These are phyloP conservation scores for Ulota crispa DNA, from an alignment of 225 moss, liverwort and hornwort species.

Conservation along the genomic window DNA sequence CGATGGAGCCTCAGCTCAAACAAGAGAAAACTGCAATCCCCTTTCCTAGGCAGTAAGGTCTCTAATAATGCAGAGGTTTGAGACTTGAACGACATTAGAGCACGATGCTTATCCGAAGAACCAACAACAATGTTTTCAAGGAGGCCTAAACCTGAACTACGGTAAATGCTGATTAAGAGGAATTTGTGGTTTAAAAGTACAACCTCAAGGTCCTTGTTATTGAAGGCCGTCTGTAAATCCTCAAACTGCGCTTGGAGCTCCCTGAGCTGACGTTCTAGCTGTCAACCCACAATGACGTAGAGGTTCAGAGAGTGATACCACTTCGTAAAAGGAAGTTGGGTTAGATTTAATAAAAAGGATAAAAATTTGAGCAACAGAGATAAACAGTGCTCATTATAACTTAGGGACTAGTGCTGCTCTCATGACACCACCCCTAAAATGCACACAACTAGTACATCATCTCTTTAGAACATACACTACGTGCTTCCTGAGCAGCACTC, in stretches of 20 bases:
- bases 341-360: background rate
- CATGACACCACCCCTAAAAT: background rate
- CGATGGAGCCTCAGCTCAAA: background rate
- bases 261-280: slow-evolving; percentile 74
- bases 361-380: background rate
- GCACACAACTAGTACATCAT: background rate
- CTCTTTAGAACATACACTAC: background rate
- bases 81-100: background rate
- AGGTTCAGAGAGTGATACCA: background rate
- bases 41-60: background rate
- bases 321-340: background rate
- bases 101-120: background rate
- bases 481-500: background rate
- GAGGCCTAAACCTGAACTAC: background rate
- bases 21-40: background rate
- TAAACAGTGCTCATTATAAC: background rate
- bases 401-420: background rate
- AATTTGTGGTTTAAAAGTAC: background rate
- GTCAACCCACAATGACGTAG: slow-evolving; percentile 14
- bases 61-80: background rate
- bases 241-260: slow-evolving; percentile 60
- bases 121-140: background rate
- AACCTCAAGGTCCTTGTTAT: slow-evolving; percentile 63
- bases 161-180: background rate
- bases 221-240: slow-evolving; percentile 54